phyloP scores from a whole-genome alignment of 345 rosid genomes.

The Brassica carinata region DNA sequence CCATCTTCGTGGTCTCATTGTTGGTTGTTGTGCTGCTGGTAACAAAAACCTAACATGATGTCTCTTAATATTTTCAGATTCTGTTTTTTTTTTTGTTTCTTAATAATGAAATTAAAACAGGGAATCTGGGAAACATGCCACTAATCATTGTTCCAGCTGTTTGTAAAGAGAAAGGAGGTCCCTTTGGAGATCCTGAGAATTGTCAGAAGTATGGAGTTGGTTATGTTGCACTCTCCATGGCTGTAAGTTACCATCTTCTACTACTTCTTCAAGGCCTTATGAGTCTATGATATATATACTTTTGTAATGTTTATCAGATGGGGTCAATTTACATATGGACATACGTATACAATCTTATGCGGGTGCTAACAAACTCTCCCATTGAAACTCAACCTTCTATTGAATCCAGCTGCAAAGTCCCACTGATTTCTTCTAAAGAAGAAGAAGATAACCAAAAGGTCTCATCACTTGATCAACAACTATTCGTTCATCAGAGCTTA shows the following conservation, averaged over 20 bases:
- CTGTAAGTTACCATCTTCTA: conserved; percentile 41
- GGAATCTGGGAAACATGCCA: conserved; percentile 67
- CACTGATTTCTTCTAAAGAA: conserved; percentile 42
- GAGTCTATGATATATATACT: not conserved
- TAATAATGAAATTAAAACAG: conserved; percentile 35
- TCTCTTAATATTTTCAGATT: not conserved
- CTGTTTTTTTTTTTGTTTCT: not conserved
- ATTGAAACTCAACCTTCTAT: conserved; percentile 31
- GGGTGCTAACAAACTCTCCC: conserved; percentile 39
- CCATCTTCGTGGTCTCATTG: conserved; percentile 46
- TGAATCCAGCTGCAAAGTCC: conserved; percentile 45
- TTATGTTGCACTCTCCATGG: conserved; percentile 73
- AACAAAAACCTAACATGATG: not conserved
- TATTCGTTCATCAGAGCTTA: not conserved
- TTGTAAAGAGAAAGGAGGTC: conserved; percentile 63
- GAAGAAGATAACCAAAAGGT: conserved; percentile 33
- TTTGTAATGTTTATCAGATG: conserved; percentile 38
- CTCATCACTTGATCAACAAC: not conserved
- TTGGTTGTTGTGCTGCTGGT: conserved; percentile 40
- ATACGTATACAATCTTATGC: conserved; percentile 54
- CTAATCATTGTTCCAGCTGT: conserved; percentile 65
- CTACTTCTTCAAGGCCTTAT: not conserved
- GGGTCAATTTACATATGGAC: conserved; percentile 70
- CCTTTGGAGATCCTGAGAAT: conserved; percentile 60
- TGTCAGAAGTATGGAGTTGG: conserved; percentile 56